Evolutionary conservation across 805 yeast genomes (phyloP), one percentile per base, ranked within the genome.

Genomic region (Candida insectalens): DNA sequence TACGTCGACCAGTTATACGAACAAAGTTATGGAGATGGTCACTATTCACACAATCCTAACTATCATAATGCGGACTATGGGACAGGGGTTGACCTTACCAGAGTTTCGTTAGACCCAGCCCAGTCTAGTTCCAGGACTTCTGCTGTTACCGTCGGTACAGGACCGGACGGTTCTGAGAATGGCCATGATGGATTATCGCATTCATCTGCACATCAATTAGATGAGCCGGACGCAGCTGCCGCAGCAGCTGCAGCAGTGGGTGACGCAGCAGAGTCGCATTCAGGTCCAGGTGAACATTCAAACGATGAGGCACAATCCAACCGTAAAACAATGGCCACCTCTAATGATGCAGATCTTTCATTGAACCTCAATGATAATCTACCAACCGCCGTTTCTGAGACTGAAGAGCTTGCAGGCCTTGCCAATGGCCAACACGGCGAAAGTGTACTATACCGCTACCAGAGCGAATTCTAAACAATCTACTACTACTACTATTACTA

Each of bases 371-470:
- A 50, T 35, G 59, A 55, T 25, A 55, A 55, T 34, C 52, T 52
- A 12, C 42, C 50, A 3, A 47, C 45, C 14, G 55, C 46, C 3
- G 56, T 53, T 7, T 45, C 53, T 2, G 60, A 55, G 36, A 43
- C 50, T 9, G 60, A 55, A 33, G 60, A 55, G 32, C 43, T 55
- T 33, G 60, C 55, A n/a, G 49, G 57, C 6, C 40, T 55, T 38
- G 43, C 59, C 6, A 55, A 53, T 30, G 60, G 60, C 1, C 60
- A 54, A 29, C 57, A 53, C 27, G 57, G 59, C 6, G 55, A 46
- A 27, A 52, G 50, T 38, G 56, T 52, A 7, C 36, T 52, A 35
- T 52, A 52, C 37, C 39, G 55, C 17, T 52, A 52, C 27, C 57
- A 50, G 36, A 35, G 42, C 27, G 53, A 42, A 17, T 51, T 45